Evolutionary conservation across 257 asterid species (phyloP), one percentile per base, ranked within the genome.

Genomic region (Capsicum baccatum): DNA sequence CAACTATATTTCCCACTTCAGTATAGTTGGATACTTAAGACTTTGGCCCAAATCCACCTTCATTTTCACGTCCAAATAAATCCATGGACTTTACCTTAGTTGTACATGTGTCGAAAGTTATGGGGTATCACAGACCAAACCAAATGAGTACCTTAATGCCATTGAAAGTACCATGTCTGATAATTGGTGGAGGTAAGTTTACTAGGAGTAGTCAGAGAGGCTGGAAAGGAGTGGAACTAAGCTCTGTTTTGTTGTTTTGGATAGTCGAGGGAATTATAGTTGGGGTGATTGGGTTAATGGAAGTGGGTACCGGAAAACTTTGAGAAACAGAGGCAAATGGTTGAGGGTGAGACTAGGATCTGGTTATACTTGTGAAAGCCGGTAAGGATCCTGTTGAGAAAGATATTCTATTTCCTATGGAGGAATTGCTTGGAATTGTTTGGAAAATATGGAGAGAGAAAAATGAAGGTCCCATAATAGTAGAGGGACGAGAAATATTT

Each of bases 121-220:
- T 37, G 42, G 42, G 42, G 42, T 37, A 37, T 37, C 42, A 37
- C 42, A 69, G 33, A n/a, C 13, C 79, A 42, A 39, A 17, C 10
- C 14, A 33, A 17, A 70, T 42, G 2, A 70, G 54, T 8, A 70
- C 0, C 42, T 8, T 33, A 42, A 9, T 2, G 15, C 79, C 16
- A 42, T 17, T 44, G 35, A 17, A 55, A 70, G 55, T 70, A 42
- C 79, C 78, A 42, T 8, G 55, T 39, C 8, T 69, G 55, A 42
- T 69, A 69, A 42, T 42, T 69, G 55, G 54, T 37, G 15, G 55
- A 69, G 79, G 56, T 69, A 42, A 69, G 56, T 42, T 42, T 69
- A 42, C 42, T 8, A 39, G 8, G 26, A 8, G 55, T 42, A 2
- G 33, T 39, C 8, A 8, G 26, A 4, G 55, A 69, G 33, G 79